Base-by-base conservation (phyloP, 2,329 filamentous ascomycete genomes). In the Onygena corvina region DNA sequence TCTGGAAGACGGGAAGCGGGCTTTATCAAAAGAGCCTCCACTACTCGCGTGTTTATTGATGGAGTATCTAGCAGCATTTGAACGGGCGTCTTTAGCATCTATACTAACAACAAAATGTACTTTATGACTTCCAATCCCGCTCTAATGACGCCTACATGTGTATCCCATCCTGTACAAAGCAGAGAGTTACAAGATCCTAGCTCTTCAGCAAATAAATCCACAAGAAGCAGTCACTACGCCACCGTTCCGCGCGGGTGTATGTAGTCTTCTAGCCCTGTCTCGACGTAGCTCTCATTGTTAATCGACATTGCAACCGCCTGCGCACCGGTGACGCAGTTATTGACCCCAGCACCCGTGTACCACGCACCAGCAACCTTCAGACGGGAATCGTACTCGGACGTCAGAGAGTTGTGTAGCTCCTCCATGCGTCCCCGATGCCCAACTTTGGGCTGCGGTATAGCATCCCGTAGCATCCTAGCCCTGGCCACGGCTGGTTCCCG, bases 371-470 rank as follows among this genome's bases (percentile, higher is more conserved):
- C 73, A 14, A 92, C 80, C 51, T 79, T 75, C 23, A 94, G 68
- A 9, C 75, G 71, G 11, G 82, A 80, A 6, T 72, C 63, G 62
- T 81, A 93, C 3, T 70, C 66, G 2, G 68, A 52, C 27, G 66
- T 60, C 3, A 86, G 71, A 47, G 81, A 71, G 2, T 66, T 58
- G 57, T 81, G 73, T 1, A 81, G 76, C 1, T 64, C 61, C 18
- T 66, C 67, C 70, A 93, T 78, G 52, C 77, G 74, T 6, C 70
- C 64, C 21, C 76, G 67, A 65, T 96, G 90, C 30, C 87, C 87
- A 1, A 94, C 81, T 0, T 75, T 76, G 64, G 94, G 93, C 67
- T 98, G 92, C 8, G 92, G 90, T 56, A 98, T 92, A 61, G 88
- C 94, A 53, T 92, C 74, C 52, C 71, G 69, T 49, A 80, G 73